phyloP scores from a whole-genome alignment of 768 basidiomycete genomes.

The Tylopilus vinaceipallidus region DNA sequence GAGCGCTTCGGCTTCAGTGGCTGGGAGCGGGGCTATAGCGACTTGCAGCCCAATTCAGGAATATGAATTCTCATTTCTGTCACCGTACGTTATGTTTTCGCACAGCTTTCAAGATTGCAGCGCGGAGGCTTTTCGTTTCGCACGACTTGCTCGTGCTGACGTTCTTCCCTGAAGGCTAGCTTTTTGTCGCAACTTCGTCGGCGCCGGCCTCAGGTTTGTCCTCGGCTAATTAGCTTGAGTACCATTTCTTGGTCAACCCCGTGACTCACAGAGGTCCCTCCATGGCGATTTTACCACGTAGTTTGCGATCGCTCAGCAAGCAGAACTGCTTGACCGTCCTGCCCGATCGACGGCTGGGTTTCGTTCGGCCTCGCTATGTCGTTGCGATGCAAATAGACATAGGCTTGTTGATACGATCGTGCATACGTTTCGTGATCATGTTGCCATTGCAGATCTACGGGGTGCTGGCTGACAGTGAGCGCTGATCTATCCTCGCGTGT shows the following conservation, averaged over 20 bases:
- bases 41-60: neutral
- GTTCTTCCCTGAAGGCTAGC: neutral
- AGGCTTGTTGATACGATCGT: constrained; percentile 1
- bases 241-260: neutral
- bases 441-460: constrained; percentile 3
- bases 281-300: neutral
- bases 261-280: too few species aligned
- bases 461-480: constrained; percentile 1
- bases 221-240: neutral
- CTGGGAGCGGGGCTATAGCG: constrained; percentile 5
- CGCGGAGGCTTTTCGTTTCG: neutral
- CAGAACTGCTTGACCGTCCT: too few species aligned
- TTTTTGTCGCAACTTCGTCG: constrained; percentile 12
- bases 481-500: constrained; percentile 11
- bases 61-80: neutral
- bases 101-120: constrained; percentile 4
- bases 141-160: neutral
- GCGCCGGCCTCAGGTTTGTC: constrained; percentile 13
- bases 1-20: too few species aligned
- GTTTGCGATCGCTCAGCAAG: too few species aligned
- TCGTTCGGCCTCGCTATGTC: too few species aligned
- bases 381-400: neutral
- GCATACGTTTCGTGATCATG: constrained; percentile 1
- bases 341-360: too few species aligned
- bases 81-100: neutral